Evolutionary conservation across 1,284 basidiomycete species (phyloP).

Genomic region (Cerioporus squamosus): DNA sequence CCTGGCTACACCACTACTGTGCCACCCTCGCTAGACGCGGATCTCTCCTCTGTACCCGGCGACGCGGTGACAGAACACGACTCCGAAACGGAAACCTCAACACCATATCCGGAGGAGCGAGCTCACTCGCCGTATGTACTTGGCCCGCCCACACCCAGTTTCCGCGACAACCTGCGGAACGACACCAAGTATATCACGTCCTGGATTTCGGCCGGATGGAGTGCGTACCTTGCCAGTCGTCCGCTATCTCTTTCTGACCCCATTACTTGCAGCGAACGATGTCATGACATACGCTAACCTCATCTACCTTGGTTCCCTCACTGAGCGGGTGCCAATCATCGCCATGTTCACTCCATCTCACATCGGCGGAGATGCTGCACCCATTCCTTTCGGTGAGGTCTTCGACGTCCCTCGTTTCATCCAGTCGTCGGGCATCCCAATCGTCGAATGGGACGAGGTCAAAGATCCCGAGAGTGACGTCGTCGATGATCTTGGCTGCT

Average conservation of each 20-base stretch:
- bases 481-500: conserved; percentile 72
- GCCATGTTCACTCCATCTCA: conserved; percentile 70
- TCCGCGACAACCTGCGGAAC: conserved; percentile 61
- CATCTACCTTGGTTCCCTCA: conserved; percentile 66
- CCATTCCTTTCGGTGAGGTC: conserved; percentile 44
- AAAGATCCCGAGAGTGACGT: conserved; percentile 38
- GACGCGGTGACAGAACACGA: too few species aligned
- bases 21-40: conserved; percentile 21
- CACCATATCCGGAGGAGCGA: conserved; percentile 1
- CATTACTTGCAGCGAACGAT: conserved; percentile 59
- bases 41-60: background rate
- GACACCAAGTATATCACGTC: conserved; percentile 69
- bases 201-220: conserved; percentile 75
- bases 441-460: conserved; percentile 48
- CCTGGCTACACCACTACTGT: conserved; percentile 26
- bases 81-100: background rate
- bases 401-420: conserved; percentile 47
- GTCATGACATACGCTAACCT: conserved; percentile 75
- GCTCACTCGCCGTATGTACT: conserved; percentile 33
- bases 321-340: conserved; percentile 67
- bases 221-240: conserved; percentile 40
- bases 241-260: background rate
- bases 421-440: conserved; percentile 36
- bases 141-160: conserved; percentile 57
- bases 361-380: conserved; percentile 50